Evolutionary conservation across 192 early-diverging fungal genomes (phyloP).

Genomic region (Phlyctochytrium bullatum): DNA sequence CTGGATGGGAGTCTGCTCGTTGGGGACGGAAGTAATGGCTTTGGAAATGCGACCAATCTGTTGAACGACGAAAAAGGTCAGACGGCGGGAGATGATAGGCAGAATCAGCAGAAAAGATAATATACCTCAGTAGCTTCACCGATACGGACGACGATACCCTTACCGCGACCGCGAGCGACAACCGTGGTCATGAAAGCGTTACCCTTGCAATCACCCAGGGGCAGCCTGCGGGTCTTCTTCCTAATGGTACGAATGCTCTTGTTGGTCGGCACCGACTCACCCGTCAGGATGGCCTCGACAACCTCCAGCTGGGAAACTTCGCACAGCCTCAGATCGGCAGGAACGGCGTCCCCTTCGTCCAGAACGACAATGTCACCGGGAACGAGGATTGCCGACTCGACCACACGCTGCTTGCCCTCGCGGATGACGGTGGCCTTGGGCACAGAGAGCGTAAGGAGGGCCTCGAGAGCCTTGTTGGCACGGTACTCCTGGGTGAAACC

Average conservation of each 20-base stretch:
- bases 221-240: constrained; percentile 65
- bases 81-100: no score
- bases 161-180: constrained; percentile 85
- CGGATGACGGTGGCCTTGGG: constrained; percentile 82
- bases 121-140: constrained; percentile 75
- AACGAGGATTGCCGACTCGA: constrained; percentile 78
- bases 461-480: constrained; percentile 92
- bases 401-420: constrained; percentile 66
- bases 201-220: constrained; percentile 91
- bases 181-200: constrained; percentile 97
- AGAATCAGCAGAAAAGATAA: no score
- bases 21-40: constrained; percentile 65
- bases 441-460: constrained; percentile 82
- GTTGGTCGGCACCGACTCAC: constrained; percentile 80
- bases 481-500: constrained; percentile 89
- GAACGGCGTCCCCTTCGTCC: constrained; percentile 91
- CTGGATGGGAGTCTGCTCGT: constrained; percentile 48
- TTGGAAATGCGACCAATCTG: constrained; percentile 89
- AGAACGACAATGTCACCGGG: constrained; percentile 90
- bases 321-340: constrained; percentile 84
- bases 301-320: constrained; percentile 86
- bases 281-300: constrained; percentile 90
- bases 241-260: constrained; percentile 69
- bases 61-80: neutral
- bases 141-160: constrained; percentile 89